Conservation (phyloP, 805 yeast species). For the Saccharomycopsis guyanensis region DNA sequence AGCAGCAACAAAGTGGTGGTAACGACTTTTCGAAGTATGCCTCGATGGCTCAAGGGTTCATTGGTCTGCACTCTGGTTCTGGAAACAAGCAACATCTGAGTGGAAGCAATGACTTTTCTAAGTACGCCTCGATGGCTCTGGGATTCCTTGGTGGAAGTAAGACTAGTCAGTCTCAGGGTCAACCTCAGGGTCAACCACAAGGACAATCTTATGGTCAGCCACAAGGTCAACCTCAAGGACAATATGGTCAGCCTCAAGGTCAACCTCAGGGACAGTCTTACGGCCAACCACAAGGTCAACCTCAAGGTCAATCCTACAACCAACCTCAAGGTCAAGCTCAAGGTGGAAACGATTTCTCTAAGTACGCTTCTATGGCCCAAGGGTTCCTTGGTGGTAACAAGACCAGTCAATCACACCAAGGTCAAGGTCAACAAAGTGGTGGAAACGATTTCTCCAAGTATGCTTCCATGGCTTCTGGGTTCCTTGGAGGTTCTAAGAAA, state of each 20-base stretch:
- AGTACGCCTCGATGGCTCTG: constrained; percentile 9
- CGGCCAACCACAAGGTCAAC: constrained; percentile 1
- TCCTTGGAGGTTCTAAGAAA: constrained; percentile 5
- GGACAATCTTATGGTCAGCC: neutral
- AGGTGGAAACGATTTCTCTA: constrained; percentile 3
- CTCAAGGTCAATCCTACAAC: constrained; percentile 1
- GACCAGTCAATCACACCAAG: neutral
- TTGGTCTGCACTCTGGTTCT: neutral
- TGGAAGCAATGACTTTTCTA: neutral
- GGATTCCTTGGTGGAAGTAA: constrained; percentile 1
- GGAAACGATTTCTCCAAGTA: constrained; percentile 6
- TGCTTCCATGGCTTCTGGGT: constrained; percentile 15
- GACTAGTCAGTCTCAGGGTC: neutral
- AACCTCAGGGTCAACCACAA: neutral
- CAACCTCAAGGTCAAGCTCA: too few species aligned
- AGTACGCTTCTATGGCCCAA: constrained; percentile 19
- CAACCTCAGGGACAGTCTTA: neutral
- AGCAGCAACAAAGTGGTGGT: constrained; percentile 4
- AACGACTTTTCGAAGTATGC: constrained; percentile 3
- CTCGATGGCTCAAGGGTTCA: constrained; percentile 10
- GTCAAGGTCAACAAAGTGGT: neutral
- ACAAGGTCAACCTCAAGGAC: too few species aligned
- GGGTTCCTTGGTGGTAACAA: constrained; percentile 2
- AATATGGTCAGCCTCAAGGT: too few species aligned
- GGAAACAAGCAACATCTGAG: neutral